Base-by-base conservation (phyloP, 2,329 filamentous ascomycete genomes). In the Aspergillus nomiae region DNA sequence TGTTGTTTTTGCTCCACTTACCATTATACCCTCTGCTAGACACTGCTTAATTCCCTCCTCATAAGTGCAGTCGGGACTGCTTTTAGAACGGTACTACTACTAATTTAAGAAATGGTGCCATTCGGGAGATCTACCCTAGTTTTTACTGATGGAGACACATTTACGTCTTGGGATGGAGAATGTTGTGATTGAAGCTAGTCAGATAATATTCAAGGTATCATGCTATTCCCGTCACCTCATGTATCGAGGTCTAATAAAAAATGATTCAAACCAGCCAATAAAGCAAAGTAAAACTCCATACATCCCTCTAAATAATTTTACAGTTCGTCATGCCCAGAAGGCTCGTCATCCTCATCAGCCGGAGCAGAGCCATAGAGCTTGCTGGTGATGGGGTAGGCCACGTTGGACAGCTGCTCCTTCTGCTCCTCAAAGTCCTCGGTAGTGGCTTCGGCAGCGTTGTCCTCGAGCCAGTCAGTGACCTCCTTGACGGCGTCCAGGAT, bases 381-480 rank as follows among this genome's bases (percentile, higher is more conserved):
- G 85, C 92, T 96, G 74, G 95, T 99, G 84, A 99, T 99, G 71
- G 95, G 95, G 85, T 98, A 97, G 60, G 95, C 95, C 69, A 97
- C 92, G 80, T 91, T 91, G 74, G 92, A 96, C 71, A 99, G 88
- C 88, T 97, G 97, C 91, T 99, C 94, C 87, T 96, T 97, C 86
- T 98, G 94, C 88, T 99, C 95, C 82, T 97, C 94, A 74, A 98
- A 97, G 85, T 98, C 95, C 85, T 97, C 94, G 64, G 92, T 86
- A 71, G 85, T 88, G 68, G 95, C 95, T 58, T 90, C 90, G 70
- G 90, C 88, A 70, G 88, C 92, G 83, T 97, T 96, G 87, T 96
- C 92, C 73, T 97, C 94, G 64, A 99, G 90, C 95, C 95, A 99
- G 80, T 97, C 94, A 73, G 90, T 90, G 68, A 92, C 85, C 85